phyloP scores from a whole-genome alignment of 1,284 basidiomycete species.

The Sporisorium exsertum region DNA sequence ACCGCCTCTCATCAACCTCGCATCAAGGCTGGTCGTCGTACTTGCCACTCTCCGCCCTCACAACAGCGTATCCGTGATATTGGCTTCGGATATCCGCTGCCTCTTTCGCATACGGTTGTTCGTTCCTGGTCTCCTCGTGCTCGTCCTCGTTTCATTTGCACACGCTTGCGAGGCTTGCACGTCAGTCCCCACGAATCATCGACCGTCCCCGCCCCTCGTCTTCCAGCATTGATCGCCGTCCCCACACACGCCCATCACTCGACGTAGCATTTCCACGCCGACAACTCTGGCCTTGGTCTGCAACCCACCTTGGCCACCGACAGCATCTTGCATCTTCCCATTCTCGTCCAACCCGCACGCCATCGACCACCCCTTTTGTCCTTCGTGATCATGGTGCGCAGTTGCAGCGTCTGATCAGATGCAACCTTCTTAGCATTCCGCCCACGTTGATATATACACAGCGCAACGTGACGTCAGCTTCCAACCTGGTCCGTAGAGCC shows the following conservation, averaged over 20 bases:
- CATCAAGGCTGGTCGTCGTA: background rate
- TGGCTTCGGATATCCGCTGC: background rate
- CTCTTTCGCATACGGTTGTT: background rate
- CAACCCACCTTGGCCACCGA: background rate
- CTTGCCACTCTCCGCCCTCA: background rate
- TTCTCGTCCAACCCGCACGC: background rate
- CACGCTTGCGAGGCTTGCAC: background rate
- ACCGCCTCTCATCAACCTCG: background rate
- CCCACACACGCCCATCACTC: background rate
- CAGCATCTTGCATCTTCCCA: too few relatives aligned
- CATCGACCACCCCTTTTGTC: background rate
- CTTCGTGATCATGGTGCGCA: background rate
- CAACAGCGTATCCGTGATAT: background rate
- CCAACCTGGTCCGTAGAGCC: background rate
- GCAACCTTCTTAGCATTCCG: background rate
- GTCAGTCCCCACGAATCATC: background rate
- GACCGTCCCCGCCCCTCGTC: background rate
- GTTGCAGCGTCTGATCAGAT: background rate
- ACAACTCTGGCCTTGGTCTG: background rate
- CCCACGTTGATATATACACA: background rate
- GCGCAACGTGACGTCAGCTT: slow-evolving; percentile 5
- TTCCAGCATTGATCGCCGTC: background rate
- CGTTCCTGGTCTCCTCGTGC: background rate
- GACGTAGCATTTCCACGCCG: background rate
- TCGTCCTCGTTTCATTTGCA: background rate